Base-by-base conservation (phyloP, 305 asterid genomes). In the Fraxinus paxiana region DNA sequence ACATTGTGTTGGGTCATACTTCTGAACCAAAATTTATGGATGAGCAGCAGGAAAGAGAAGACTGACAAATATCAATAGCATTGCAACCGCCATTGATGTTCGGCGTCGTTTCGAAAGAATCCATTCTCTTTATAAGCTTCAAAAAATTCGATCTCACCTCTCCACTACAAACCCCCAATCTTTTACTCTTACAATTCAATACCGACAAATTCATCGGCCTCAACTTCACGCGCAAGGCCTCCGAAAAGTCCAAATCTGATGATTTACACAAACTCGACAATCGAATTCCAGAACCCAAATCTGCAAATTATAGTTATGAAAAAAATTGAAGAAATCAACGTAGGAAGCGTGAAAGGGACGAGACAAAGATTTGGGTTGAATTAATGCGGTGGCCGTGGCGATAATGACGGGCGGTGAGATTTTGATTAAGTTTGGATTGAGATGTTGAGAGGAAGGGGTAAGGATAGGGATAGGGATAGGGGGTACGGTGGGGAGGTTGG, bases 71-170 rank as follows among this genome's bases (percentile, higher is more conserved):
- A 73, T 84, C 79, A 41, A 82, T 35, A 33, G 91, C 84, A 77
- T 77, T 80, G 76, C 83, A 76, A 18, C 79, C 82, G 75, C 80
- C 83, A 80, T 73, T 78, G 70, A 84, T 81, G 81, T 85, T 85
- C 83, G 88, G 77, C 87, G 90, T 83, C 78, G 87, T 82, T 81
- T 88, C 82, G 71, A 93, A 87, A 79, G 88, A 85, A 76, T 91
- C 97, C 87, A 87, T 90, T 69, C 94, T 93, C 87, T 85, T 90
- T 80, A 90, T 83, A 76, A 91, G 92, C 83, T 86, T 83, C 73
- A 83, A 74, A 73, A 84, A 82, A 76, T 83, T 86, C 85, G 88
- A 93, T 88, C 89, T 86, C 63, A 82, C 83, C 54, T 13, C 80
- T 9, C 80, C 80, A 48, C 88, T 83, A 73, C 67, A 75, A 86